Evolutionary conservation across 768 basidiomycete species (phyloP).

Genomic region (Lentinula lateritia): DNA sequence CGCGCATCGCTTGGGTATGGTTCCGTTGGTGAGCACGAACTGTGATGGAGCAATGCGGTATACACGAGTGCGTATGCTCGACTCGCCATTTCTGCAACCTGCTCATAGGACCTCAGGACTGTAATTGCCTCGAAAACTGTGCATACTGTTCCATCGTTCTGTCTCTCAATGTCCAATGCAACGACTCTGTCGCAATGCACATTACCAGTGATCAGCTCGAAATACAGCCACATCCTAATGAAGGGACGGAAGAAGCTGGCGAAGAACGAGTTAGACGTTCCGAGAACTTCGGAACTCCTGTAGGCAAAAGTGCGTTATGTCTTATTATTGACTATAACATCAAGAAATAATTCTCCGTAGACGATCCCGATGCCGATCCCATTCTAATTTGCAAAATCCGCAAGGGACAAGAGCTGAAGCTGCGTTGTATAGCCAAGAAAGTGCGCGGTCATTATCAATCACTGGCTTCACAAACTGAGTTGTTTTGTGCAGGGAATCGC

Average conservation of each 20-base stretch:
- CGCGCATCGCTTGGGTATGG: constrained; percentile 91
- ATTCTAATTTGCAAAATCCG: constrained; percentile 89
- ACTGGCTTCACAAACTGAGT: neutral
- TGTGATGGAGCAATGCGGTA: constrained; percentile 87
- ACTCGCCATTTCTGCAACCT: neutral
- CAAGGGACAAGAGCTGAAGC: constrained; percentile 86
- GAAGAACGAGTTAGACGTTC: constrained; percentile 74
- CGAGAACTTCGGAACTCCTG: constrained; percentile 73
- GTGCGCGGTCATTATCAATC: constrained; percentile 27
- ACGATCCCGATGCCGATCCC: constrained; percentile 55
- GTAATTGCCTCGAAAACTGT: constrained; percentile 82
- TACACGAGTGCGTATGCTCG: constrained; percentile 47
- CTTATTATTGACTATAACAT: constrained; percentile 1
- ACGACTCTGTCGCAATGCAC: constrained; percentile 70
- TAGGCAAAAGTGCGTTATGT: constrained; percentile 66
- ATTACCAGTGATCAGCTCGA: constrained; percentile 86
- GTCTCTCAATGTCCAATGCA: constrained; percentile 70
- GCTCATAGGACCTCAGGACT: constrained; percentile 57
- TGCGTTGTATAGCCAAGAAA: constrained; percentile 90
- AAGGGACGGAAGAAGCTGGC: constrained; percentile 37
- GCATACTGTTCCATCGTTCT: constrained; percentile 81
- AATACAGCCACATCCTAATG: constrained; percentile 35
- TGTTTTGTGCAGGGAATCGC: constrained; percentile 74
- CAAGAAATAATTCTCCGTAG: constrained; percentile 25
- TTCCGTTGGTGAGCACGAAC: constrained; percentile 82